Evolutionary conservation across 345 rosid species (phyloP).

Genomic region (Heritiera fomes): DNA sequence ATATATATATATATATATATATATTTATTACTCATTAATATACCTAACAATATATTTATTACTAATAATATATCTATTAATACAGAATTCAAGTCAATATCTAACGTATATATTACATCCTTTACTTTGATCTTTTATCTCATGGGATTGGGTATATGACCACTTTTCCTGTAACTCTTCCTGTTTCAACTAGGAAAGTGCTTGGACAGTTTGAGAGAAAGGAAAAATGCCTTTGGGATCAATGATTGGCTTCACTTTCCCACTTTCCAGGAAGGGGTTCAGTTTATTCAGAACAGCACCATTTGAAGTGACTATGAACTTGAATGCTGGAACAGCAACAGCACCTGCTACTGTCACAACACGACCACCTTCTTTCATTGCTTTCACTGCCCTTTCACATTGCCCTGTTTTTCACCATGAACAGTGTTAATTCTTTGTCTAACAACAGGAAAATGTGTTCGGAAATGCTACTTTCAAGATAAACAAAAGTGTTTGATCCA

Average conservation of each 20-base stretch:
- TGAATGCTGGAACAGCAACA: constrained; percentile 73
- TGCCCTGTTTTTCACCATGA: constrained; percentile 58
- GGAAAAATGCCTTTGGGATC: constrained; percentile 86
- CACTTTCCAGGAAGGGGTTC: constrained; percentile 75
- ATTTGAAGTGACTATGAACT: constrained; percentile 78
- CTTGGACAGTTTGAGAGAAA: constrained; percentile 55
- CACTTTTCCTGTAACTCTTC: constrained; percentile 71
- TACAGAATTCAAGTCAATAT: no score
- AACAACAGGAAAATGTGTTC: neutral
- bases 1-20: no score
- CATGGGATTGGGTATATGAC: constrained; percentile 71
- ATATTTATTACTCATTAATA: no score
- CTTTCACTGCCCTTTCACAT: constrained; percentile 86
- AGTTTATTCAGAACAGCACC: constrained; percentile 72
- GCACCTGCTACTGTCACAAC: constrained; percentile 81
- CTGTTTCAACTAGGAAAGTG: constrained; percentile 76
- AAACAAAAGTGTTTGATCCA: neutral
- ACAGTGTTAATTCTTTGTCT: constrained; percentile 14
- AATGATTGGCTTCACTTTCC: constrained; percentile 73
- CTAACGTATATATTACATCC: no score
- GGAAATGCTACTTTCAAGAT: neutral
- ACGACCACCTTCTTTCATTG: constrained; percentile 77
- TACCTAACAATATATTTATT: no score
- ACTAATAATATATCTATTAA: no score
- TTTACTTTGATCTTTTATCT: neutral